Conservation (phyloP, 2,329 filamentous ascomycete species). For the Coniella lustricola region DNA sequence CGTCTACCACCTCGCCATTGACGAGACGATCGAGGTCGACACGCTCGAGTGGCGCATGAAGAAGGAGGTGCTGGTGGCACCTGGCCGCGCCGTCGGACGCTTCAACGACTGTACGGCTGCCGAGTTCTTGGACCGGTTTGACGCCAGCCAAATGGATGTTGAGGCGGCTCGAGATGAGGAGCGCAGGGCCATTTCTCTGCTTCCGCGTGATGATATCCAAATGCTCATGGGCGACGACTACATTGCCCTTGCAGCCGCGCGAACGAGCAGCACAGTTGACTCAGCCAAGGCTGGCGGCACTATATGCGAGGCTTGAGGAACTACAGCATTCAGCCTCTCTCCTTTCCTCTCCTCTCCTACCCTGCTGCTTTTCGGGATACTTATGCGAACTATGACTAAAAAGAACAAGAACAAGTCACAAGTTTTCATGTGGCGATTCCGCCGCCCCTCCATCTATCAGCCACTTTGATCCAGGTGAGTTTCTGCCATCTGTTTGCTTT, state of each 20-base stretch:
- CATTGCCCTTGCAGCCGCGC: slow-evolving; percentile 4
- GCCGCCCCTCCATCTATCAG: too few species aligned
- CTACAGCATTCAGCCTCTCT: not conserved
- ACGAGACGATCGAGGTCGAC: slow-evolving; percentile 34
- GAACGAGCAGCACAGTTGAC: slow-evolving; percentile 1
- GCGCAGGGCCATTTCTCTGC: slow-evolving; percentile 1
- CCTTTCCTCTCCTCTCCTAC: not conserved
- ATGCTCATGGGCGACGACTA: slow-evolving; percentile 14
- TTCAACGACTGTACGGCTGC: slow-evolving; percentile 4
- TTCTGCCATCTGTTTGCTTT: too few species aligned
- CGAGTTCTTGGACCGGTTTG: slow-evolving; percentile 11
- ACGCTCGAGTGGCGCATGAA: slow-evolving; percentile 23
- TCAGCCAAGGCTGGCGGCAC: not conserved
- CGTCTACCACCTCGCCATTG: slow-evolving; percentile 33
- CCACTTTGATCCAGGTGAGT: too few species aligned
- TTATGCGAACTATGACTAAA: too few species aligned
- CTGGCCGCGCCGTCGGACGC: slow-evolving; percentile 1
- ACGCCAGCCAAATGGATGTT: not conserved
- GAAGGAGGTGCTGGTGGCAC: slow-evolving; percentile 7
- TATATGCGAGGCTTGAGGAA: not conserved
- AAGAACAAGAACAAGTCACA: too few species aligned
- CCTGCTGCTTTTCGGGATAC: too few species aligned
- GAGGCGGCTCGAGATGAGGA: not conserved
- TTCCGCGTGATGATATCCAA: slow-evolving; percentile 10
- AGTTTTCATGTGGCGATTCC: too few species aligned